Percentiles rank a stretch among this genome's conserved stretches.
These are phyloP conservation scores for Ophiostoma quercus DNA, from an alignment of 2,329 filamentous ascomycete genomes.

Conservation along the genomic window DNA sequence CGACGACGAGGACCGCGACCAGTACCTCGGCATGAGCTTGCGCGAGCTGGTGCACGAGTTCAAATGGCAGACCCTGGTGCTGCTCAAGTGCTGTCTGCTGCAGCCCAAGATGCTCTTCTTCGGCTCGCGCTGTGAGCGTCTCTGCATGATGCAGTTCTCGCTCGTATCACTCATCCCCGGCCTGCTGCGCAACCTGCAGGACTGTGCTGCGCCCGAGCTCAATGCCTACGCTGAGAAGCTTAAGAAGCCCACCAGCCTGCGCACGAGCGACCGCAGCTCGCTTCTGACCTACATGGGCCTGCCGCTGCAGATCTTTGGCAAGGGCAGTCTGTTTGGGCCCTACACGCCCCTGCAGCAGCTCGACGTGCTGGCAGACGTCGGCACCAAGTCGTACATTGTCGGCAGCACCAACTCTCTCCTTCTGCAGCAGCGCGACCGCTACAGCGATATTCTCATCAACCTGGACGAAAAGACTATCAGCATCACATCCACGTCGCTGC, in stretches of 20 bases:
- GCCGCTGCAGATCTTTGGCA: constrained; percentile 85
- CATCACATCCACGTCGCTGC: constrained; percentile 74
- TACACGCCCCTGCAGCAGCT: constrained; percentile 96
- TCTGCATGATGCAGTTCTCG: constrained; percentile 99
- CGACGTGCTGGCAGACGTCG: constrained; percentile 80
- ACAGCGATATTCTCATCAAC: constrained; percentile 94
- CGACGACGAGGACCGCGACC: constrained; percentile 70
- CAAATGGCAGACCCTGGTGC: constrained; percentile 85
- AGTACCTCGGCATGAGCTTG: constrained; percentile 82
- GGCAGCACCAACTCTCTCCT: constrained; percentile 94
- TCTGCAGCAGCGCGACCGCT: constrained; percentile 88
- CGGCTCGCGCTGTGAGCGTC: constrained; percentile 85
- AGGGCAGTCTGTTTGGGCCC: constrained; percentile 91
- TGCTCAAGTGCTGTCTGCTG: constrained; percentile 88
- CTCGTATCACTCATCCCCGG: constrained; percentile 92
- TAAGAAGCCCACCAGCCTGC: constrained; percentile 73
- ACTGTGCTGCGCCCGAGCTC: constrained; percentile 90
- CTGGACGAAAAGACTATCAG: constrained; percentile 84
- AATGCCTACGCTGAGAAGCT: constrained; percentile 73
- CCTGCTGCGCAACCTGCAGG: constrained; percentile 83
- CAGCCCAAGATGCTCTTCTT: constrained; percentile 99
- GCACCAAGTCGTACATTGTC: constrained; percentile 95
- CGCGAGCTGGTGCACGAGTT: constrained; percentile 92
- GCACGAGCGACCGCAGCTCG: constrained; percentile 86
- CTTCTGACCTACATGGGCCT: constrained; percentile 91